These are phyloP conservation scores for Pterulicium gracile DNA, from an alignment of 1,284 basidiomycete genomes.

Conservation along the genomic window DNA sequence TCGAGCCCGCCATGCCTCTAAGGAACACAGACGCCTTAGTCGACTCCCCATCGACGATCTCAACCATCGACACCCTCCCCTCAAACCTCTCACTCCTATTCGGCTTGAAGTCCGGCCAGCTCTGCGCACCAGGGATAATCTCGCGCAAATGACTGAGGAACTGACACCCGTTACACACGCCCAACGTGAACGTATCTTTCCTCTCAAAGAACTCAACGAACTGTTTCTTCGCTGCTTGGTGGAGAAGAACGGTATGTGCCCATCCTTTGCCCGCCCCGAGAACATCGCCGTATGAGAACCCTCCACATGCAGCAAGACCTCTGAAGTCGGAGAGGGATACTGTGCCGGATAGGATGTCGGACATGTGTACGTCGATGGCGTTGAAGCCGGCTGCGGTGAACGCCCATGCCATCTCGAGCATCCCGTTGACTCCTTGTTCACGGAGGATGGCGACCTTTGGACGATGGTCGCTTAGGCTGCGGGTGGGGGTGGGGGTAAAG, in stretches of 20 bases:
- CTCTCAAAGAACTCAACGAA: slow-evolving; percentile 79
- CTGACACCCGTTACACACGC: slow-evolving; percentile 98
- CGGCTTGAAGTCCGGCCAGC: slow-evolving; percentile 88
- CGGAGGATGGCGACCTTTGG: slow-evolving; percentile 93
- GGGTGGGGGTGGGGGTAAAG: slow-evolving; percentile 39
- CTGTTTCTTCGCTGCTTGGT: slow-evolving; percentile 61
- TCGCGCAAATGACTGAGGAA: slow-evolving; percentile 84
- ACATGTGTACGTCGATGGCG: slow-evolving; percentile 96
- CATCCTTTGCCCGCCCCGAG: slow-evolving; percentile 96
- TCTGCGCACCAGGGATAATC: slow-evolving; percentile 78
- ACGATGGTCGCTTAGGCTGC: slow-evolving; percentile 25
- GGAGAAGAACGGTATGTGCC: slow-evolving; percentile 89
- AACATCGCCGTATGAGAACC: slow-evolving; percentile 98
- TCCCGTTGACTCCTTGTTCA: slow-evolving; percentile 98
- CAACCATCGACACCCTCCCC: slow-evolving; percentile 73
- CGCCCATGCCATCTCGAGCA: slow-evolving; percentile 98
- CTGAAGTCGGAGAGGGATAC: slow-evolving; percentile 62
- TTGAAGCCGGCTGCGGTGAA: slow-evolving; percentile 92
- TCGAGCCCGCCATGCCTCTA: slow-evolving; percentile 78
- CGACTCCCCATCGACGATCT: slow-evolving; percentile 50
- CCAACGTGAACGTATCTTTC: slow-evolving; percentile 79
- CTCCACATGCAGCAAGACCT: slow-evolving; percentile 92
- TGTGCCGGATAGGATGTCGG: slow-evolving; percentile 77
- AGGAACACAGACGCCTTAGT: slow-evolving; percentile 74
- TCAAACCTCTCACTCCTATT: slow-evolving; percentile 92